phyloP scores from a whole-genome alignment of 2,329 filamentous ascomycete genomes.

The Fonsecaea pedrosoi region DNA sequence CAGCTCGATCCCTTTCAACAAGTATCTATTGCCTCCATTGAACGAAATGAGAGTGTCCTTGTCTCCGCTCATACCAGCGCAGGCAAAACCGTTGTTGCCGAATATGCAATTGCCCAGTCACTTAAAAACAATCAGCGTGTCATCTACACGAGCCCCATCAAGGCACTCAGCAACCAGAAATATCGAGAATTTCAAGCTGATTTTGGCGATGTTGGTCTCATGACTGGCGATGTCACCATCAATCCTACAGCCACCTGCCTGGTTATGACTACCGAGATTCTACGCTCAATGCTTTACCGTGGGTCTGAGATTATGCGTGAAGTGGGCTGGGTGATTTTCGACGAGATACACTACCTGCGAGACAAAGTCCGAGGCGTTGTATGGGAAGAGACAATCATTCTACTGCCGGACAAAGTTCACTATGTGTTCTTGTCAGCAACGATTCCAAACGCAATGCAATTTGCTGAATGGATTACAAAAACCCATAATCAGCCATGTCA shows the following conservation, averaged over 20 bases:
- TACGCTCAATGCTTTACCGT: constrained; percentile 96
- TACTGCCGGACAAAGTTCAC: constrained; percentile 96
- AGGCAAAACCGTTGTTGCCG: constrained; percentile 96
- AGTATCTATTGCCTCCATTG: constrained; percentile 90
- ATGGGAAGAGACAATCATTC: constrained; percentile 99
- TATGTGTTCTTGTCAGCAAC: constrained; percentile 98
- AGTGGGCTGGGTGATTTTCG: constrained; percentile 97
- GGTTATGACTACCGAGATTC: constrained; percentile 99
- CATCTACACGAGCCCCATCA: constrained; percentile 99
- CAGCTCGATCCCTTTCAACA: constrained; percentile 97
- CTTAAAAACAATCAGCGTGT: constrained; percentile 97
- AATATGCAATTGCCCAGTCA: constrained; percentile 97
- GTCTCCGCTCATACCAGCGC: constrained; percentile 97
- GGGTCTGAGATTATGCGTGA: constrained; percentile 99
- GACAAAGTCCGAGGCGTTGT: constrained; percentile 94
- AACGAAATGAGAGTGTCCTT: constrained; percentile 93
- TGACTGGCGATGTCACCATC: constrained; percentile 99
- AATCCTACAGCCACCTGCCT: constrained; percentile 97
- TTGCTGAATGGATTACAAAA: constrained; percentile 98
- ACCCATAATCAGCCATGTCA: constrained; percentile 97
- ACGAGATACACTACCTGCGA: constrained; percentile 98
- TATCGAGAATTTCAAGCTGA: constrained; percentile 95
- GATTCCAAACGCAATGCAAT: constrained; percentile 98
- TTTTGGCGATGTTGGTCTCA: constrained; percentile 95
- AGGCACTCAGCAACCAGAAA: constrained; percentile 97